Evolutionary conservation across 1,284 basidiomycete species (phyloP).

Genomic region (Baeospora myosura): DNA sequence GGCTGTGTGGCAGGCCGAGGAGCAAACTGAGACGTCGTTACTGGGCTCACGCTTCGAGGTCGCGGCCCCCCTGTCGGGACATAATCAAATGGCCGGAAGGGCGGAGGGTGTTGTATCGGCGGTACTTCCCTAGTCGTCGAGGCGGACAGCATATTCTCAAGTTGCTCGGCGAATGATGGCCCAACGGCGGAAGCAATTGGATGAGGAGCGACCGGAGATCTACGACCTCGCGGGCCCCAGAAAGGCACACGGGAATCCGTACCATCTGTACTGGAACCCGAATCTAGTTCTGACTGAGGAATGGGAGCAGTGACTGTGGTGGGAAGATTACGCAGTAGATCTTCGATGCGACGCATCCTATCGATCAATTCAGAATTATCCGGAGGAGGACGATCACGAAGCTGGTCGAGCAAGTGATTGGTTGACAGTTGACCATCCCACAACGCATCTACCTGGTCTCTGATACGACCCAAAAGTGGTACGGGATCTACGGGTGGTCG

Average conservation of each 20-base stretch:
- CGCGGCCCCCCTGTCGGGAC: slow-evolving; percentile 19
- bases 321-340: slow-evolving; percentile 28
- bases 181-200: slow-evolving; percentile 1
- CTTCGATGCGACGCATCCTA: slow-evolving; percentile 35
- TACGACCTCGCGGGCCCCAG: neutral
- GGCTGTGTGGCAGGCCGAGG: slow-evolving; percentile 5
- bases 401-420: slow-evolving; percentile 42
- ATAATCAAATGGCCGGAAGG: slow-evolving; percentile 10
- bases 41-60: slow-evolving; percentile 39
- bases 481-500: slow-evolving; percentile 8
- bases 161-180: slow-evolving; percentile 9
- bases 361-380: slow-evolving; percentile 31
- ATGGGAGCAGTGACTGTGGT: slow-evolving; percentile 12
- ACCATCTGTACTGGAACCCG: neutral
- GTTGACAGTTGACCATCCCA: slow-evolving; percentile 52
- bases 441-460: slow-evolving; percentile 43
- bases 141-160: slow-evolving; percentile 10
- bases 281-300: slow-evolving; percentile 10
- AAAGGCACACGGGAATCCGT: neutral
- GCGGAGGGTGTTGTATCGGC: slow-evolving; percentile 9
- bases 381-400: slow-evolving; percentile 24
- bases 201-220: slow-evolving; percentile 4
- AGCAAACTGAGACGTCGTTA: slow-evolving; percentile 7
- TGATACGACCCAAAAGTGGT: slow-evolving; percentile 38
- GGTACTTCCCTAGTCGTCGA: neutral